Evolutionary conservation across 208 protist genomes (phyloP).

Genomic region (Acanthamoeba rhysodes): DNA sequence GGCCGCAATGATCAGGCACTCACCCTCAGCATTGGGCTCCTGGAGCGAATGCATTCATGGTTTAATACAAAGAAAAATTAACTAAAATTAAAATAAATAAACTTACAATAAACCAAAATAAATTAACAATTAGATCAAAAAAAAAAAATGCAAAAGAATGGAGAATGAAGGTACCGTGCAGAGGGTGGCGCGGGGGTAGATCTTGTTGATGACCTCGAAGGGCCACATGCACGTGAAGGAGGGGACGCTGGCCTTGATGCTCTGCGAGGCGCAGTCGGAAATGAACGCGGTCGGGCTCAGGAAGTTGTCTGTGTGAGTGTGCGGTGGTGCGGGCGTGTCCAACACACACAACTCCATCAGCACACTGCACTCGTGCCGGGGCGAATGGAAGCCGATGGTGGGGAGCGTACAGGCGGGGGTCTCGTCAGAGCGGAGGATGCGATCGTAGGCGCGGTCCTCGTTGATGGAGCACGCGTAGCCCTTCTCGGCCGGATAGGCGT

Average conservation of each 20-base stretch:
- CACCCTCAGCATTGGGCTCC: background rate
- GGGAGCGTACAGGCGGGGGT: constrained; percentile 24
- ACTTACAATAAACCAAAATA: background rate
- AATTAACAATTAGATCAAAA: background rate
- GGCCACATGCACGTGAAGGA: constrained; percentile 49
- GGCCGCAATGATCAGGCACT: background rate
- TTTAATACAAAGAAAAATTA: too few species aligned
- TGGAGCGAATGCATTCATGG: too few species aligned
- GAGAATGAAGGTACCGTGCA: background rate
- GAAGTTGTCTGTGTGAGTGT: constrained; percentile 8
- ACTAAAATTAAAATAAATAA: too few species aligned
- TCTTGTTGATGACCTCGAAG: background rate
- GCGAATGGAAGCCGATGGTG: too few species aligned
- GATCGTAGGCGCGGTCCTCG: constrained; percentile 21
- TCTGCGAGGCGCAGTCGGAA: background rate
- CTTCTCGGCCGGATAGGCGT: background rate
- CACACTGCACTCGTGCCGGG: too few species aligned
- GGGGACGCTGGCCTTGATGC: background rate
- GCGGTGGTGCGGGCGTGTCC: too few species aligned
- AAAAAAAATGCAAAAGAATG: background rate
- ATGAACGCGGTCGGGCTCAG: constrained; percentile 58
- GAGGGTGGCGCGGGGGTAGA: background rate
- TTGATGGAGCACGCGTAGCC: constrained; percentile 54
- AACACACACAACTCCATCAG: too few species aligned
- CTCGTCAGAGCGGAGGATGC: constrained; percentile 21